These are phyloP conservation scores for Nigrospora oryzae DNA, from an alignment of 2,329 filamentous ascomycete genomes.

Conservation along the genomic window DNA sequence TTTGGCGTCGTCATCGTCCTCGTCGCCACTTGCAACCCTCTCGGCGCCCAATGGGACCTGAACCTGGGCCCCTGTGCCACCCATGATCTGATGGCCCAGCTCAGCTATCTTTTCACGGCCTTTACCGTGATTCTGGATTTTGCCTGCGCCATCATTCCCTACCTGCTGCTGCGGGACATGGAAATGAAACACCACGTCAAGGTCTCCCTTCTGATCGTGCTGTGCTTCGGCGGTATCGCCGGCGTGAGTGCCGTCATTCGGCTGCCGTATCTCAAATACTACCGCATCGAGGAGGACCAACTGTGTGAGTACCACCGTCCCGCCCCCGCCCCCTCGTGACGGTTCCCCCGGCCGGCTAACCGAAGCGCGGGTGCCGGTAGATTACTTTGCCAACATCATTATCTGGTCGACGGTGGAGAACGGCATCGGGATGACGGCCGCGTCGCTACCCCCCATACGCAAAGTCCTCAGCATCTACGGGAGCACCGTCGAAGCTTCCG, in stretches of 20 bases:
- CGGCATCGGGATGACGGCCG: neutral
- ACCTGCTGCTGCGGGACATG: neutral
- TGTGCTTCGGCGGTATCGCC: conserved; percentile 1
- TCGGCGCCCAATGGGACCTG: neutral
- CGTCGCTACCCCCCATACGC: neutral
- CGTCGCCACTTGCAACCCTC: neutral
- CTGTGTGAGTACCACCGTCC: neutral
- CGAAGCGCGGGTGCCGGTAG: neutral
- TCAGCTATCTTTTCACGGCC: neutral
- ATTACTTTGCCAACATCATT: neutral
- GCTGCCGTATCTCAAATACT: conserved; percentile 2
- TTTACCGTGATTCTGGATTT: neutral
- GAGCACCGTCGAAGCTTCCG: neutral
- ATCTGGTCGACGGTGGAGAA: conserved; percentile 1
- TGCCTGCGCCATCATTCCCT: conserved; percentile 1
- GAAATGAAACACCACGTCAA: neutral
- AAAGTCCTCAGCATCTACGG: neutral
- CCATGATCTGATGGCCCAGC: neutral
- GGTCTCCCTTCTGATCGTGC: neutral
- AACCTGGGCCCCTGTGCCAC: neutral
- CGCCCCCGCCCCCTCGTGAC: neutral
- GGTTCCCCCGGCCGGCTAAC: neutral
- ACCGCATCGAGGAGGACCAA: neutral
- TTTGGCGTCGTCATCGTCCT: neutral
- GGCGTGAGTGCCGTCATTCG: conserved; percentile 1